These are phyloP conservation scores for Salix arbutifolia DNA, from an alignment of 345 rosid genomes.

Conservation along the genomic window DNA sequence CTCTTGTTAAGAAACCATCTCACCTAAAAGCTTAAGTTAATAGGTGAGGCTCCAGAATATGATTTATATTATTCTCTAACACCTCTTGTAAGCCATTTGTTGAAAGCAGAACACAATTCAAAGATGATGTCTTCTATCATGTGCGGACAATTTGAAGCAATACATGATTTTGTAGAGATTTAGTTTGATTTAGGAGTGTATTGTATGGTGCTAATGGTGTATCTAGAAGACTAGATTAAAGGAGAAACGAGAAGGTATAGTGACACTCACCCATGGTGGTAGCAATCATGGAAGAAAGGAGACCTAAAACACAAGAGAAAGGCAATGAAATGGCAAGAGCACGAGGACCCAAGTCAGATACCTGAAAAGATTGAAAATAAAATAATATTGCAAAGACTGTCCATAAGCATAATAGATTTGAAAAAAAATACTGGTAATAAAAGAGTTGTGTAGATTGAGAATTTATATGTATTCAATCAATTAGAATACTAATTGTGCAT, in stretches of 20 bases:
- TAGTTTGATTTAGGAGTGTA: neutral
- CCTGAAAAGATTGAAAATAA: constrained; percentile 22
- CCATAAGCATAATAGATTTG: neutral
- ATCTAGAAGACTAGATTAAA: neutral
- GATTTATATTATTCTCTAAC: too few relatives aligned
- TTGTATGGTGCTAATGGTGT: neutral
- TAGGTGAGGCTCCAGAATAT: too few relatives aligned
- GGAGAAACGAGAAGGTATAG: neutral
- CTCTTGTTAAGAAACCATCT: too few relatives aligned
- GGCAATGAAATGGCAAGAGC: constrained; percentile 50
- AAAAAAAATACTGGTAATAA: neutral
- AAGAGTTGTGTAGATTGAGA: neutral
- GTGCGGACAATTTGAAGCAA: neutral
- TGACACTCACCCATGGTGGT: constrained; percentile 44
- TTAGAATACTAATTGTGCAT: neutral
- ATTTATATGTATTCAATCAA: too few relatives aligned
- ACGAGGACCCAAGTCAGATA: constrained; percentile 40
- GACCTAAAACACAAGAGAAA: constrained; percentile 46
- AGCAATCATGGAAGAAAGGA: constrained; percentile 50
- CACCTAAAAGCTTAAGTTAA: too few relatives aligned
- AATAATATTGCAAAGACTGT: neutral
- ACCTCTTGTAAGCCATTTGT: neutral
- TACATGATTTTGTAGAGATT: neutral
- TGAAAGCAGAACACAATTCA: neutral
- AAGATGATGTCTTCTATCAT: neutral